Conservation (phyloP, 306 rosid genomes). For the Corylus avellana region DNA sequence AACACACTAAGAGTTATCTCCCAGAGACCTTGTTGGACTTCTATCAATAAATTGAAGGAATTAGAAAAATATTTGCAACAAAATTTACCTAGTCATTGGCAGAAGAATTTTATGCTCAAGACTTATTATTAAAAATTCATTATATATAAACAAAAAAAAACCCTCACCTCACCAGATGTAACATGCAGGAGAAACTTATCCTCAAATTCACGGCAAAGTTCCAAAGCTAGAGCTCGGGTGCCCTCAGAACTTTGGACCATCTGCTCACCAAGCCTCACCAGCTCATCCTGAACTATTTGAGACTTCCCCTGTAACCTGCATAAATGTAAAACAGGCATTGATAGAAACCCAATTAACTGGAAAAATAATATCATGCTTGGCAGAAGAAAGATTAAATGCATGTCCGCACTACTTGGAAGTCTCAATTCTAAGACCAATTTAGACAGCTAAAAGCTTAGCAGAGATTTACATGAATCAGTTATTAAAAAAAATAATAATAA, state of each 20-base stretch:
- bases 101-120: neutral
- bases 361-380: neutral
- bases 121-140: neutral
- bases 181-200: slow-evolving; percentile 93
- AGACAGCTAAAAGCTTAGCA: slow-evolving; percentile 14
- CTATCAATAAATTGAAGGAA: neutral
- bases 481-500: neutral
- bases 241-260: slow-evolving; percentile 93
- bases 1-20: too few species aligned
- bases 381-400: neutral
- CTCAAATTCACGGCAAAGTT: slow-evolving; percentile 99
- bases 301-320: slow-evolving; percentile 96
- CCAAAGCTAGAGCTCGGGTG: slow-evolving; percentile 93
- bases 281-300: slow-evolving; percentile 87
- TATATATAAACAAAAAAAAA: slow-evolving; percentile 4
- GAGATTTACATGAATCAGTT: neutral
- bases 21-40: neutral
- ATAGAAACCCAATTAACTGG: slow-evolving; percentile 7
- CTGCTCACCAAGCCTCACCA: slow-evolving; percentile 92
- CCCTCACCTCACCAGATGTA: slow-evolving; percentile 86
- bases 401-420: neutral
- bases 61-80: neutral
- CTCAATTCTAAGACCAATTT: slow-evolving; percentile 14
- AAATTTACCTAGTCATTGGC: neutral
- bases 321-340: slow-evolving; percentile 13